Evolutionary conservation across 306 rosid species (phyloP).

Genomic region (Cucumis hystrix): DNA sequence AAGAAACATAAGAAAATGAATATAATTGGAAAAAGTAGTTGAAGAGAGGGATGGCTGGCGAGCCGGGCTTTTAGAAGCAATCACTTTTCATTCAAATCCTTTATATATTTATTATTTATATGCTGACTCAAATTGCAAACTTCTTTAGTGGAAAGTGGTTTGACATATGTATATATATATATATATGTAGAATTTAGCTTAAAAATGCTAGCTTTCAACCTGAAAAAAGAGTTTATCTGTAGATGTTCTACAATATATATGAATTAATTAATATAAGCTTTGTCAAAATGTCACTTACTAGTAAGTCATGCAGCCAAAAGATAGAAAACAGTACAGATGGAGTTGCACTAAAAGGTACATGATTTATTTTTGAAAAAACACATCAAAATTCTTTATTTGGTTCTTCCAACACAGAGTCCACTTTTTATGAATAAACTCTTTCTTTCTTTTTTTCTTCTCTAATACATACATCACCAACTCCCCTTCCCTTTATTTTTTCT

Average conservation of each 20-base stretch:
- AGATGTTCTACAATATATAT: too few species aligned
- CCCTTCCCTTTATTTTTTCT: background rate
- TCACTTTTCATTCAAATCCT: too few species aligned
- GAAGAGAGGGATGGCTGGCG: too few species aligned
- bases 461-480: background rate
- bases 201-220: background rate
- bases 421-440: background rate
- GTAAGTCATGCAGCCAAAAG: constrained; percentile 6
- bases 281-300: background rate
- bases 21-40: too few species aligned
- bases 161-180: background rate
- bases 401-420: constrained; percentile 1
- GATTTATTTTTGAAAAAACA: background rate
- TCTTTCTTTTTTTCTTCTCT: background rate
- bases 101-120: too few species aligned
- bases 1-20: too few species aligned
- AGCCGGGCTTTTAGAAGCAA: too few species aligned
- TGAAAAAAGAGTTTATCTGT: background rate
- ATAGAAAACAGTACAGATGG: constrained; percentile 22
- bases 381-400: background rate
- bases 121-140: background rate
- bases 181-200: background rate
- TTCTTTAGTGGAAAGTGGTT: background rate
- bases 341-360: constrained; percentile 25
- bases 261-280: background rate